Percentiles rank a stretch among this genome's conserved stretches.
Conservation (phyloP, 352 stramenopile genomes). For the Peronospora belbahrii region DNA sequence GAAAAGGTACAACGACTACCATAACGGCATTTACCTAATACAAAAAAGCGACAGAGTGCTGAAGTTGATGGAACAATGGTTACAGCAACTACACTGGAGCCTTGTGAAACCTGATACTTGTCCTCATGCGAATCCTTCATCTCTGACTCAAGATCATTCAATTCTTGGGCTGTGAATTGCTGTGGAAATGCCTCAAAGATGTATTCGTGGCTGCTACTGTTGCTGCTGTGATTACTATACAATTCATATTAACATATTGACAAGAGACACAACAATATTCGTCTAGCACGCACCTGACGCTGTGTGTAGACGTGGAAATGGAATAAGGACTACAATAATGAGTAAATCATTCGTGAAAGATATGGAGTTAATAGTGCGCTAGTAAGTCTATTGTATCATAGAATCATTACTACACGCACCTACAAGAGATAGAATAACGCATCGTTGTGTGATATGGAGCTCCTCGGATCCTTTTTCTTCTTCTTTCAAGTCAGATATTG, state of each 20-base stretch:
- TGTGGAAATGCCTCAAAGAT: constrained; percentile 1
- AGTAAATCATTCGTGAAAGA: too few species aligned
- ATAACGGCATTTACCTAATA: constrained; percentile 67
- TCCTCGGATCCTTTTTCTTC: constrained; percentile 20
- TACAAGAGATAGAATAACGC: constrained; percentile 14
- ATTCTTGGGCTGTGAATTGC: background rate
- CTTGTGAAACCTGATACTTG: constrained; percentile 3
- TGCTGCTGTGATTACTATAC: background rate
- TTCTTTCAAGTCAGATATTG: constrained; percentile 10
- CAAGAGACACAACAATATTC: background rate
- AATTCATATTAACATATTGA: background rate
- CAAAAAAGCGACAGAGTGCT: constrained; percentile 64
- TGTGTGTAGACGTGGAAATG: constrained; percentile 1
- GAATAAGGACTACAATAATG: background rate
- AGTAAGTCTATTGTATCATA: too few species aligned
- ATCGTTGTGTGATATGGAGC: constrained; percentile 7
- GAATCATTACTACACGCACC: too few species aligned
- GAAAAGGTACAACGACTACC: constrained; percentile 72
- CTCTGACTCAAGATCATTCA: background rate
- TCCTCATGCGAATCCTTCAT: constrained; percentile 11
- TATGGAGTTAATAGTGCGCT: too few species aligned
- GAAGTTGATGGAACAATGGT: constrained; percentile 18
- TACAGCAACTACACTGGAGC: background rate
- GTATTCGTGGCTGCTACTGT: constrained; percentile 3
- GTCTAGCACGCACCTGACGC: constrained; percentile 8